These are phyloP conservation scores for Termitomyces sp. DNA, from an alignment of 768 basidiomycete genomes.

Conservation along the genomic window DNA sequence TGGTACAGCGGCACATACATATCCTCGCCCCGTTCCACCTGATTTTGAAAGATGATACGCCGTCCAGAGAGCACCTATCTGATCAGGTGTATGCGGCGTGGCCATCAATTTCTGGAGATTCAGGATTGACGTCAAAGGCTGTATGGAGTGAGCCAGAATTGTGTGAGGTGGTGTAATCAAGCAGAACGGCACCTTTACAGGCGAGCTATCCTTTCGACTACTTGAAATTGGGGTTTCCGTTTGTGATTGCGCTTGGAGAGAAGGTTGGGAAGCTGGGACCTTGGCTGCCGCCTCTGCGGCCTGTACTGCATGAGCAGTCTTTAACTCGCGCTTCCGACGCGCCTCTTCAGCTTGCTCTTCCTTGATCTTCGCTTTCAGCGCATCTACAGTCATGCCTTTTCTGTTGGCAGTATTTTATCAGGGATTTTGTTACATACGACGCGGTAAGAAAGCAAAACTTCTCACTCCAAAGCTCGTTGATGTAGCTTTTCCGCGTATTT, in stretches of 20 bases:
- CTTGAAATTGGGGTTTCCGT: conserved; percentile 2
- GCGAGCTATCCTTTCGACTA: conserved; percentile 60
- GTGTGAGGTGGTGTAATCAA: neutral
- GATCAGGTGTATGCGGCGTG: conserved; percentile 65
- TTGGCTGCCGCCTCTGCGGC: conserved; percentile 7
- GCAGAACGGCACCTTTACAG: conserved; percentile 50
- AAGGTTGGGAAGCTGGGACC: conserved; percentile 5
- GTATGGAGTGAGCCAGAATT: neutral
- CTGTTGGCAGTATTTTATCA: conserved; percentile 25
- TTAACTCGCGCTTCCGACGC: conserved; percentile 16
- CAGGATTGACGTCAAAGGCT: conserved; percentile 83
- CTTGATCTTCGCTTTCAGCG: conserved; percentile 31
- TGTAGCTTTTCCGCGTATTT: conserved; percentile 73
- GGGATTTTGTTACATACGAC: conserved; percentile 19
- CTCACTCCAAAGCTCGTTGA: conserved; percentile 48
- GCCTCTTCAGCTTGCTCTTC: conserved; percentile 27
- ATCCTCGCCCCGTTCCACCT: conserved; percentile 77
- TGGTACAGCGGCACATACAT: conserved; percentile 81
- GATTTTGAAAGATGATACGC: conserved; percentile 84
- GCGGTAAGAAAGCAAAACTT: conserved; percentile 6
- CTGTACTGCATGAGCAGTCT: conserved; percentile 4
- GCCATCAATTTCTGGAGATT: conserved; percentile 69
- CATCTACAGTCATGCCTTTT: conserved; percentile 37
- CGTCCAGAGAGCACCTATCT: conserved; percentile 84
- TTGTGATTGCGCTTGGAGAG: conserved; percentile 7